phyloP scores from a whole-genome alignment of 2,329 filamentous ascomycete species.

The Pseudonectria foliicola region DNA sequence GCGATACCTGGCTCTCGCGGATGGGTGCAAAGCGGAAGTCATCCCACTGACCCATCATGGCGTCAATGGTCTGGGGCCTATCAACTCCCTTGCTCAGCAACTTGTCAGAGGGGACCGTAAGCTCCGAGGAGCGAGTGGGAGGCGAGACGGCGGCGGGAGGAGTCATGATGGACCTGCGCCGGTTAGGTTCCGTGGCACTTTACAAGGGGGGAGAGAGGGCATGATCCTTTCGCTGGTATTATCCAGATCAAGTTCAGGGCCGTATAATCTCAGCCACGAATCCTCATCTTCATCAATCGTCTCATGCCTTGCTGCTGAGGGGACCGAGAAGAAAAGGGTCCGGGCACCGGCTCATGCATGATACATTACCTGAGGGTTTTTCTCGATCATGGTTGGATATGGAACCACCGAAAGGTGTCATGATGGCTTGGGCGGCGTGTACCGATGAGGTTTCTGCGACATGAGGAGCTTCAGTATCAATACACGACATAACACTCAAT shows the following conservation, averaged over 20 bases:
- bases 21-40: slow-evolving; percentile 78
- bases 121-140: slow-evolving; percentile 41
- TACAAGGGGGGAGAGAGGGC: slow-evolving; percentile 54
- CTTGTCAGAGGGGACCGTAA: slow-evolving; percentile 39
- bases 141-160: slow-evolving; percentile 65
- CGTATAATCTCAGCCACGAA: slow-evolving; percentile 74
- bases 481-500: no score
- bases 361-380: slow-evolving; percentile 35
- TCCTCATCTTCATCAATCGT: slow-evolving; percentile 8
- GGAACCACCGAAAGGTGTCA: slow-evolving; percentile 29
- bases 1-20: slow-evolving; percentile 84
- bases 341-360: slow-evolving; percentile 59
- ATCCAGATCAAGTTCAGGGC: slow-evolving; percentile 94
- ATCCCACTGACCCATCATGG: slow-evolving; percentile 70
- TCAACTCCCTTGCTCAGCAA: slow-evolving; percentile 27
- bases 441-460: slow-evolving; percentile 16
- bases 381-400: slow-evolving; percentile 30
- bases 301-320: neutral
- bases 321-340: slow-evolving; percentile 7
- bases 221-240: slow-evolving; percentile 99
- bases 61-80: slow-evolving; percentile 20
- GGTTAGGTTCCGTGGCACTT: slow-evolving; percentile 25
- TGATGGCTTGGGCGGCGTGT: slow-evolving; percentile 21
- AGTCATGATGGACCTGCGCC: slow-evolving; percentile 54
- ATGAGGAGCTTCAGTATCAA: slow-evolving; percentile 1